Evolutionary conservation across 2,329 filamentous ascomycete genomes (phyloP), one percentile per base, ranked within the genome.

Genomic region (Ploettnerulaceae sp.): DNA sequence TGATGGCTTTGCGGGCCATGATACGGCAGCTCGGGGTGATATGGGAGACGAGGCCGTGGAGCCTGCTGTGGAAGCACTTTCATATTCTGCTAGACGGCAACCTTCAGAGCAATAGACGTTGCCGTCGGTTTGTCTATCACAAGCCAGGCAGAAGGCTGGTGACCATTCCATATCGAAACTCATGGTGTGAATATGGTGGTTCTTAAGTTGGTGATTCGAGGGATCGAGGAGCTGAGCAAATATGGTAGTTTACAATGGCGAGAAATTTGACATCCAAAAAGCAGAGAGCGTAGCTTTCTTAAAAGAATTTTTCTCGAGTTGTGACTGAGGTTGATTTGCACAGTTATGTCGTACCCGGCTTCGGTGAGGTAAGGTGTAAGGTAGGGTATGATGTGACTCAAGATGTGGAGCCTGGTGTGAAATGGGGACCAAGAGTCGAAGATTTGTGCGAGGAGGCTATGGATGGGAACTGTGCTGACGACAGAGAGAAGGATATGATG

Each of bases 21-120:
- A 71, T 14, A 74, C 64, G 32, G 72, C 69, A 45, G 70, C 66
- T 45, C 77, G 71, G 45, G 66, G 64, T 20, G 60, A 59, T 12
- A 72, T 69, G 38, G 77, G 76, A 8, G 79, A 81, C 61, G 74
- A 79, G 43, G 76, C 72, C 39, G 76, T 72, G 4, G 81, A 79
- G 63, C 74, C 72, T 11, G 75, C 70, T 41, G 73, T 69, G 12
- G 70, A 68, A 8, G 72, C 75, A 28, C 78, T 81, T 68, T 95
- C 89, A 60, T 91, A 82, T 69, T 95, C 90, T 57, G 87, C 85
- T 34, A 96, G 75, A 56, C 89, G 81, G 76, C 90, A 96, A 22
- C 86, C 80, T 70, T 96, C 89, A 36, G 89, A 95, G 76, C 90
- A 96, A 75, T 95, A 95, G 56, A 86, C 81, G 52, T 82, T 82